Percentiles rank a stretch among this genome's conserved stretches.
Conservation (phyloP, 2,329 filamentous ascomycete species). For the Aspergillus intermedius region DNA sequence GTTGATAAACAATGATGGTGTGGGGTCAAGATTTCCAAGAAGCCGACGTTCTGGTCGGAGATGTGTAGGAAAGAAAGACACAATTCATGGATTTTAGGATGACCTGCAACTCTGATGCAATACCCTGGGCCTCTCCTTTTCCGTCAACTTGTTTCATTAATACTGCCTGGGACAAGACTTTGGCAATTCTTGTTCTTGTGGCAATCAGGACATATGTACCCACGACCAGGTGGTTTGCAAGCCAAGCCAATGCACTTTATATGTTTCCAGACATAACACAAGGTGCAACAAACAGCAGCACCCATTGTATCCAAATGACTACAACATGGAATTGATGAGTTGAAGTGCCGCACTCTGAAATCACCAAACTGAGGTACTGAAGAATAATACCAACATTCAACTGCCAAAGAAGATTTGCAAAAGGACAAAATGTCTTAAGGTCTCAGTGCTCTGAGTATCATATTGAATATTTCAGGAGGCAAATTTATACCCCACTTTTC, state of each 20-base stretch:
- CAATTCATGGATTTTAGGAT: background rate
- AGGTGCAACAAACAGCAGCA: conserved; percentile 1
- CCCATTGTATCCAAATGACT: conserved; percentile 1
- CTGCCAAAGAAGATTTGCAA: too few relatives aligned
- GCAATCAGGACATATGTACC: background rate
- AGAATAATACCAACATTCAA: too few relatives aligned
- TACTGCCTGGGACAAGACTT: background rate
- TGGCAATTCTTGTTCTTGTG: background rate
- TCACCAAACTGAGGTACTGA: too few relatives aligned
- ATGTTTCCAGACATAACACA: background rate
- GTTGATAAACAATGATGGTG: background rate
- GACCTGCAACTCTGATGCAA: background rate
- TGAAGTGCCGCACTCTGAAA: too few relatives aligned
- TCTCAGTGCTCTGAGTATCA: too few relatives aligned
- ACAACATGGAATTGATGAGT: too few relatives aligned
- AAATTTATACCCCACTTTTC: too few relatives aligned
- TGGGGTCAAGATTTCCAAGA: background rate
- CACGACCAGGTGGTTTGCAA: background rate
- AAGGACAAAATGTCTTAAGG: too few relatives aligned
- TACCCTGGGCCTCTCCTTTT: background rate
- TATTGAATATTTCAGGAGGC: too few relatives aligned
- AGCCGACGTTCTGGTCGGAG: background rate
- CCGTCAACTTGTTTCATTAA: background rate
- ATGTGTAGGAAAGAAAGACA: background rate
- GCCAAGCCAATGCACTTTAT: background rate